A percentile compares a stretch with the other conserved stretches of the same genome.
Evolutionary conservation across 331 rosid species (phyloP).

Genomic region (Cydonia oblonga): DNA sequence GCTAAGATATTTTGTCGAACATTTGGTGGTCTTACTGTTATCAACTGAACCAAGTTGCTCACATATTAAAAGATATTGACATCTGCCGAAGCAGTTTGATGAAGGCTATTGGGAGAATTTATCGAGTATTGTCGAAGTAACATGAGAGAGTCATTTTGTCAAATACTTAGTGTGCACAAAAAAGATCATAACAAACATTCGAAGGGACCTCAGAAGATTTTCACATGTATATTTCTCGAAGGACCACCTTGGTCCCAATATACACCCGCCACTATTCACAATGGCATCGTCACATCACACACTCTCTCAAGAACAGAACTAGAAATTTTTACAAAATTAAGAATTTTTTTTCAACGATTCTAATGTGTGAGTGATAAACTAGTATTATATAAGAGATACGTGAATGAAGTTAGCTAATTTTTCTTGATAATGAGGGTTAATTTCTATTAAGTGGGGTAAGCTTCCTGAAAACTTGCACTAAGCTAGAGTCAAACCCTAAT

Average conservation of each 20-base stretch:
- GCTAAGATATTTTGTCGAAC: too few species aligned
- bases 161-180: too few species aligned
- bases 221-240: too few species aligned
- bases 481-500: neutral
- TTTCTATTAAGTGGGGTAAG: neutral
- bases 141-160: too few species aligned
- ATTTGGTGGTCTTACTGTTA: too few species aligned
- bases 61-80: too few species aligned
- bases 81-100: too few species aligned
- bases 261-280: neutral
- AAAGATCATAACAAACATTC: too few species aligned
- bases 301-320: neutral
- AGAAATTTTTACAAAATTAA: neutral
- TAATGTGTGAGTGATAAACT: neutral
- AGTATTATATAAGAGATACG: neutral
- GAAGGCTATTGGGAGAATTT: too few species aligned
- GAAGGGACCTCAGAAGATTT: accelerated
- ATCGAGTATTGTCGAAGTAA: too few species aligned
- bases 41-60: too few species aligned
- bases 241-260: too few species aligned
- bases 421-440: neutral
- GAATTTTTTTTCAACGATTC: neutral
- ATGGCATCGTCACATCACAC: neutral
- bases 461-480: neutral
- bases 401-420: neutral